Base-by-base conservation (phyloP, 1,139 yeast genomes). In the Yamadazyma conglobata region DNA sequence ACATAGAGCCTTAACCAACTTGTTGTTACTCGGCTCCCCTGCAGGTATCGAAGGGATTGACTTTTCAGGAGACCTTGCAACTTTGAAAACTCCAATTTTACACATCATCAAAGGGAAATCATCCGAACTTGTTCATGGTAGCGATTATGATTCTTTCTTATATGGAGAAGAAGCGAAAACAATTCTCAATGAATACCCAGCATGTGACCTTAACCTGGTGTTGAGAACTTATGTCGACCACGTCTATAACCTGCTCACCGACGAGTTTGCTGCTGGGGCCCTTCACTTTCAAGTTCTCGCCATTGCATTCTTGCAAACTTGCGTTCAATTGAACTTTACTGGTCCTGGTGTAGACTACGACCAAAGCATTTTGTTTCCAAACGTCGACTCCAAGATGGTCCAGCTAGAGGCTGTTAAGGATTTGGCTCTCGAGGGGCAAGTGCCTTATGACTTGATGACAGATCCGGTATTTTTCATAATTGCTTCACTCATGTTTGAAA, bases 301-400 rank as follows among this genome's bases (percentile, higher is more conserved):
- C 4, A 62, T 81, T 33, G 68, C 82, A 1, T 59, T 77, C 4
- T 60, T 87, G 22, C 88, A 87, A 48, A 53, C 74, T 2, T 89
- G 83, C 49, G 60, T 84, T 14, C 95, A 87, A 50, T 58, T 73
- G 32, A 89, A 89, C 52, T 85, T 71, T 51, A 86, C 96, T 0
- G 97, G 97, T 4, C 97, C 97, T 2, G 68, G 70, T 15, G 50
- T 78, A 1, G 64, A 66, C 1, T 48, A 62, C 22, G 48, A 64
- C 2, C 47, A 53, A 3, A 59, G 64, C 2, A 40, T 62, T 33
- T 55, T 59, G 34, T 64, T 66, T 36, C 48, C 56, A 2, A 42
- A 41, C 2, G 43, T 56, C 15, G 68, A 66, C 45, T 44, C 52
- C 2, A 33, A 42, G 6, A 18, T 39, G 5, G 33, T 66, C 10